Percentiles rank a stretch among this genome's conserved stretches.
Conservation (phyloP, 2,329 filamentous ascomycete genomes). For the Teratosphaeria epicoccoides region DNA sequence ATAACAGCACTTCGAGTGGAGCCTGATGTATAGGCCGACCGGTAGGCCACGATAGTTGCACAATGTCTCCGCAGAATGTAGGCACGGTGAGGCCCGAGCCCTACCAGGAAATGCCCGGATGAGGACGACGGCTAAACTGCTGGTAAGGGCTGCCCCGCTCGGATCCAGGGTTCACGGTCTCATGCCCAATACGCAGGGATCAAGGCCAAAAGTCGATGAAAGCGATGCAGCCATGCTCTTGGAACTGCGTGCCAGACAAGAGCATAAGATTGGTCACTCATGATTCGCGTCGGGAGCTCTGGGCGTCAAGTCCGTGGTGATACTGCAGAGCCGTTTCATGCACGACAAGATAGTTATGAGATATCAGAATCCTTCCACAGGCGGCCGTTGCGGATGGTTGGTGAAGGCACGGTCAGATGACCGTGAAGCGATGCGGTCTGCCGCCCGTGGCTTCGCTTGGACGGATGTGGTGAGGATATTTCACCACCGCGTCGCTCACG, state of each 20-base stretch:
- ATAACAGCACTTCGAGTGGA: neutral
- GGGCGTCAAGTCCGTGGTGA: neutral
- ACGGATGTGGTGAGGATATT: slow-evolving; percentile 4
- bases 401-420: slow-evolving; percentile 10
- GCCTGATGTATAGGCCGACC: slow-evolving; percentile 1
- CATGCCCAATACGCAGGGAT: slow-evolving; percentile 1
- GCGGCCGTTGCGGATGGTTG: slow-evolving; percentile 1
- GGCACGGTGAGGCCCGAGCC: slow-evolving; percentile 6
- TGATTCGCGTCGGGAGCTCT: neutral
- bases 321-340: neutral
- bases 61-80: neutral
- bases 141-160: neutral
- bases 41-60: neutral
- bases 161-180: neutral
- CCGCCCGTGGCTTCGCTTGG: slow-evolving; percentile 9
- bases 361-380: neutral
- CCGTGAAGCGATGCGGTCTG: slow-evolving; percentile 9
- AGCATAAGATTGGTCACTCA: neutral
- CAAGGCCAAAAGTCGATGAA: slow-evolving; percentile 5
- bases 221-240: neutral
- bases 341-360: neutral
- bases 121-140: neutral
- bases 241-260: neutral
- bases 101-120: neutral
- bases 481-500: slow-evolving; percentile 1